A percentile compares a stretch with the other conserved stretches of the same genome.
Evolutionary conservation across 164 flowering plant genomes (phyloP).

Genomic region (Vitis riparia): DNA sequence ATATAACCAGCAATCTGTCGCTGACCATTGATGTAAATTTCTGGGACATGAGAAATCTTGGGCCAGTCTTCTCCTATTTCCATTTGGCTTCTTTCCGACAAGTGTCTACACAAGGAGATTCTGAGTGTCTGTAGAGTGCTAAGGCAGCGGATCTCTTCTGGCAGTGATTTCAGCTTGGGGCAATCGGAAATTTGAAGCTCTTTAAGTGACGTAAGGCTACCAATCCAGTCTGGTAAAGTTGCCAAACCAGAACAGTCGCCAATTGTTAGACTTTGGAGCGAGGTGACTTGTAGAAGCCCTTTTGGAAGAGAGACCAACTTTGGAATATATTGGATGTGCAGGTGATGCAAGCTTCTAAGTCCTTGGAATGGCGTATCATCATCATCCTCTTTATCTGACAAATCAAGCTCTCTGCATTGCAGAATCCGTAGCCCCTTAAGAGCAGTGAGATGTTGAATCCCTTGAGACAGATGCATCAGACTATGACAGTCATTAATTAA

Average conservation of each 20-base stretch:
- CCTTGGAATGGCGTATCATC: background rate
- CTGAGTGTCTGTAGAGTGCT: background rate
- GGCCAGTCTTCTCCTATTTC: slow-evolving; percentile 1
- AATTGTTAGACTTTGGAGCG: slow-evolving; percentile 1
- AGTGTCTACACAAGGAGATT: background rate
- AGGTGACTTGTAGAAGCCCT: background rate
- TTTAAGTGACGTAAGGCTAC: slow-evolving; percentile 11
- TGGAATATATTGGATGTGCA: background rate
- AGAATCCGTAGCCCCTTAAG: background rate
- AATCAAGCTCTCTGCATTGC: background rate
- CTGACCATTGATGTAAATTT: background rate
- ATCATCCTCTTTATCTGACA: background rate
- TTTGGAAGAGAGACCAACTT: background rate
- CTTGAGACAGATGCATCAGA: background rate
- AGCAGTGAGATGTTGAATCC: background rate
- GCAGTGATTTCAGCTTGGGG: slow-evolving; percentile 11
- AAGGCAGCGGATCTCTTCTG: slow-evolving; percentile 1
- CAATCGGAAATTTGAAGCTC: slow-evolving; percentile 14
- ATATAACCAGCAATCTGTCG: too few species aligned
- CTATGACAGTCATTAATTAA: background rate
- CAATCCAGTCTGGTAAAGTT: slow-evolving; percentile 23
- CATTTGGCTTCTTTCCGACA: background rate
- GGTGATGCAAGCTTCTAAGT: background rate
- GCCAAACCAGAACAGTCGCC: background rate
- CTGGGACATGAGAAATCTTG: slow-evolving; percentile 7